Evolutionary conservation across 2,329 filamentous ascomycete genomes (phyloP), one percentile per base, ranked within the genome.

Genomic region (Exophiala sideris): DNA sequence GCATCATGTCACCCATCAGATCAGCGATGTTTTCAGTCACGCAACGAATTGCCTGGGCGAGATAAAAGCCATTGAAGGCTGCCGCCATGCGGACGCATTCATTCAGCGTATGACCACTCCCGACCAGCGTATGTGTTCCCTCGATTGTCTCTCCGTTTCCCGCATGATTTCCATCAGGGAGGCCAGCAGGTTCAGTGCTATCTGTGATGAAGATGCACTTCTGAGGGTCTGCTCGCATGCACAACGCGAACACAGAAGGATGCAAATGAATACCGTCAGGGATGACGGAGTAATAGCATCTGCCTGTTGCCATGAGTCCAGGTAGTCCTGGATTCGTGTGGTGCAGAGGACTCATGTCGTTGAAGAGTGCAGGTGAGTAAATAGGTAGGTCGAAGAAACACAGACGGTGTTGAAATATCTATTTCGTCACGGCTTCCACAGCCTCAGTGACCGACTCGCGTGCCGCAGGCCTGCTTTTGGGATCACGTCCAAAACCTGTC

Each of bases 241-340:
- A 73, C 32, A 82, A 68, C 0, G 73, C 72, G 0, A 78, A 70
- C 1, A 80, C 72, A 12, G 67, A 65, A 1, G 79, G 78, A 58
- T 82, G 78, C 3, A 82, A 65, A 56, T 82, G 80, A 47, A 80
- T 73, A 32, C 76, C 76, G 54, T 82, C 80, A 2, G 79, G 68
- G 21, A 82, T 81, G 42, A 82, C 65, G 18, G 74, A 76, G 66
- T 74, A 82, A 64, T 74, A 82, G 1, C 79, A 77, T 8, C 69
- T 57, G 3, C 21, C 29, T 52, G 53, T 40, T 66, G 66, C 63
- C 49, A 71, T 60, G 45, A 75, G 62, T 21, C 79, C 79, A 32
- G 76, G 71, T 12, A 82, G 68, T 1, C 79, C 78, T 3, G 79
- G 79, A 29, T 75, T 71, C 32, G 79, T 72, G 42, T 79, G 78